Percentiles rank a stretch among this genome's conserved stretches.
Evolutionary conservation across 225 moss, liverwort and hornwort species (phyloP).

Genomic region (Sphagnum contortum): DNA sequence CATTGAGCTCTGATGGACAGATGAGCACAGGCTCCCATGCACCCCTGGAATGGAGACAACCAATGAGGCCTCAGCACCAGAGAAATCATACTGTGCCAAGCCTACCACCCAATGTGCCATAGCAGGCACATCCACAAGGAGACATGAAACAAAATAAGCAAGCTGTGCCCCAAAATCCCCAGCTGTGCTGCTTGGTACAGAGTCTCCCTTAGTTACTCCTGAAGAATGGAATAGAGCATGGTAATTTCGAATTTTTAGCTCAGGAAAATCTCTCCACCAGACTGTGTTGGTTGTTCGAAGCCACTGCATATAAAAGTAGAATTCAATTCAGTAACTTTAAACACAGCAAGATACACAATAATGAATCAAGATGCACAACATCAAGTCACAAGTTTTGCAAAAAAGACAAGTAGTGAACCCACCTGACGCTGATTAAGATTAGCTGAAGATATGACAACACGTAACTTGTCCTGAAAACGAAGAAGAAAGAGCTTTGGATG

Average conservation of each 20-base stretch:
- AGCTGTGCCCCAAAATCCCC: slow-evolving; percentile 34
- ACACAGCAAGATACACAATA: no score
- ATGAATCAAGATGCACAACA: no score
- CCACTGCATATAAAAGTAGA: slow-evolving; percentile 20
- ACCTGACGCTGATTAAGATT: slow-evolving; percentile 39
- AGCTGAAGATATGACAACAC: slow-evolving; percentile 41
- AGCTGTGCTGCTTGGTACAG: neutral
- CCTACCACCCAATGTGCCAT: slow-evolving; percentile 34
- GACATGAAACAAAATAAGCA: slow-evolving; percentile 30
- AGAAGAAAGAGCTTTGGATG: slow-evolving; percentile 46
- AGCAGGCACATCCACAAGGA: slow-evolving; percentile 38
- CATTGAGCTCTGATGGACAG: slow-evolving; percentile 11
- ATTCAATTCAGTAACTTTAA: no score
- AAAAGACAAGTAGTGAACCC: neutral
- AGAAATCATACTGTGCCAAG: slow-evolving; percentile 39
- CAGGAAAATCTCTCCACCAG: slow-evolving; percentile 49
- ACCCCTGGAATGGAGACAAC: slow-evolving; percentile 40
- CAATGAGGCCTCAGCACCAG: slow-evolving; percentile 25
- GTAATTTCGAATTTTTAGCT: slow-evolving; percentile 12
- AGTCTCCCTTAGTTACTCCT: neutral
- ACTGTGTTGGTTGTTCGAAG: slow-evolving; percentile 34
- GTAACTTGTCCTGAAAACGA: slow-evolving; percentile 18
- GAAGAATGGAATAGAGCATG: slow-evolving; percentile 19
- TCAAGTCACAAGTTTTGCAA: neutral
- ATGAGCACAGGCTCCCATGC: slow-evolving; percentile 27